phyloP scores from a whole-genome alignment of 495 filamentous ascomycete genomes.

The Trichoderma asperelloides region DNA sequence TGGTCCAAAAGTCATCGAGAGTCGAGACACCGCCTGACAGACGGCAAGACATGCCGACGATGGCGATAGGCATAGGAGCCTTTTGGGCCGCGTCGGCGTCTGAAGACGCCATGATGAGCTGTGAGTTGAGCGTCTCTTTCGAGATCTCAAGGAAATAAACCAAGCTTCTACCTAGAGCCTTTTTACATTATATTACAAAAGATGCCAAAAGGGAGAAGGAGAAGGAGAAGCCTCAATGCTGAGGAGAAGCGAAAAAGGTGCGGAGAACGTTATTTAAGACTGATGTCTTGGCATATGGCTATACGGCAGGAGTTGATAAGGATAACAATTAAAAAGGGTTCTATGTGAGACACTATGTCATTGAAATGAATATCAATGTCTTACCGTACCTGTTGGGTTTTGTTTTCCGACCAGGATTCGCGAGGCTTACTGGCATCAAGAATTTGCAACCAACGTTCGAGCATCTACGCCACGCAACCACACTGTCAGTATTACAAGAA shows the following conservation, averaged over 20 bases:
- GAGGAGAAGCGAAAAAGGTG: too few species aligned
- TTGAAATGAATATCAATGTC: background rate
- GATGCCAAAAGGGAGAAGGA: background rate
- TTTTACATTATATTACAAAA: background rate
- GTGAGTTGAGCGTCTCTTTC: constrained; percentile 12
- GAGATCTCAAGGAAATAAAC: constrained; percentile 15
- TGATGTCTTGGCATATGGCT: too few species aligned
- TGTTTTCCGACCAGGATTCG: background rate
- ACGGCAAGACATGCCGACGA: constrained; percentile 47
- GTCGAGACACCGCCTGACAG: constrained; percentile 46
- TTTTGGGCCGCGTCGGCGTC: constrained; percentile 17
- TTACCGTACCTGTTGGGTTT: background rate
- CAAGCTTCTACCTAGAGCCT: constrained; percentile 12
- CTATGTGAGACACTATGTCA: background rate
- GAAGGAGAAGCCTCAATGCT: too few species aligned
- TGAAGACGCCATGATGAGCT: background rate
- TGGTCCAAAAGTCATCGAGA: constrained; percentile 48
- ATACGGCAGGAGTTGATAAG: too few species aligned
- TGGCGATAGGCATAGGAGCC: constrained; percentile 35
- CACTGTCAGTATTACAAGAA: background rate
- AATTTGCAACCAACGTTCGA: background rate
- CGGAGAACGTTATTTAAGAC: too few species aligned
- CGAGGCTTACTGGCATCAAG: background rate
- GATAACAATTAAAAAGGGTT: too few species aligned
- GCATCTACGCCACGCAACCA: background rate